Evolutionary conservation across 148 eudicot species (phyloP).

Genomic region (Selenicereus undatus): DNA sequence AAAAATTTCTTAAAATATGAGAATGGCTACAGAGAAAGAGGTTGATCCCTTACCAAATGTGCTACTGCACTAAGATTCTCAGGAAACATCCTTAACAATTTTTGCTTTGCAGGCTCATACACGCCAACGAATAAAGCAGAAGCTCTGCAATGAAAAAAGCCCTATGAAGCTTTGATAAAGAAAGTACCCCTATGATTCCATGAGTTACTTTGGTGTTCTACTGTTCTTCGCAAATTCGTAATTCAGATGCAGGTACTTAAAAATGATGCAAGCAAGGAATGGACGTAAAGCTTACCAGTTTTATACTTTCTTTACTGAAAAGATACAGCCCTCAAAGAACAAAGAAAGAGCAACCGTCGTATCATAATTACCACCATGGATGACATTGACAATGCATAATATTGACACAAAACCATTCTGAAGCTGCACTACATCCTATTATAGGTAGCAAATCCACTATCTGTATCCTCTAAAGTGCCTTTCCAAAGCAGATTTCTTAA

Average conservation of each 20-base stretch:
- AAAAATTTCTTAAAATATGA: background rate
- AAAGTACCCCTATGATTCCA: background rate
- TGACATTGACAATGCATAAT: background rate
- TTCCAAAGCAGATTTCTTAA: background rate
- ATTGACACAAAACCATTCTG: background rate
- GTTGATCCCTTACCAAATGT: slow-evolving; percentile 63
- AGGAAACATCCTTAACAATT: slow-evolving; percentile 67
- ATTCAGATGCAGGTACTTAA: background rate
- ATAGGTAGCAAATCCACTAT: background rate
- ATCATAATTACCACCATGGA: background rate
- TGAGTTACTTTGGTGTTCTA: background rate
- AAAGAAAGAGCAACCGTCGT: background rate
- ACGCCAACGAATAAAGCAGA: slow-evolving; percentile 93
- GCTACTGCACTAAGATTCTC: slow-evolving; percentile 90
- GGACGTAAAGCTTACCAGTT: background rate
- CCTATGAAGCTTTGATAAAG: slow-evolving; percentile 61
- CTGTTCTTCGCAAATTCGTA: background rate
- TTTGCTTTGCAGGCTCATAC: slow-evolving; percentile 92
- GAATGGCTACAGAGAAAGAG: slow-evolving; percentile 7
- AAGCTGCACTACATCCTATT: background rate
- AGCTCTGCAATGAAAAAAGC: slow-evolving; percentile 51
- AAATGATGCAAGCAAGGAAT: background rate
- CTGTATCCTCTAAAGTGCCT: background rate
- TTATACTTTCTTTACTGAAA: background rate
- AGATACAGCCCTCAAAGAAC: background rate